Percentiles rank a stretch among this genome's conserved stretches.
phyloP scores from a whole-genome alignment of 2,329 filamentous ascomycete species.

The Hymenoscyphus albidus region DNA sequence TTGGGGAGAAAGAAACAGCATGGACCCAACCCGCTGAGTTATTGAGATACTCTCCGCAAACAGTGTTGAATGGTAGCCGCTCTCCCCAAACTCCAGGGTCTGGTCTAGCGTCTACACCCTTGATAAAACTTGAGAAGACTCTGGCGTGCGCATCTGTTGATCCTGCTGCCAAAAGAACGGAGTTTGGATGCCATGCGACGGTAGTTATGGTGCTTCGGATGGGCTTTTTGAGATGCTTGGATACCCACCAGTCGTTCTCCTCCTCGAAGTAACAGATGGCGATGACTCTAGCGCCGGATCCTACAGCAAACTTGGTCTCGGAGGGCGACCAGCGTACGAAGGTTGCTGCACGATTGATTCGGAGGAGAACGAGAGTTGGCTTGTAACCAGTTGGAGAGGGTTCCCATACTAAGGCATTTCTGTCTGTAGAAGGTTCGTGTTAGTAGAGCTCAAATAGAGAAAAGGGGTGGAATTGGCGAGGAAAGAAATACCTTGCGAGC shows the following conservation, averaged over 20 bases:
- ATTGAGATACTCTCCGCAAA: constrained; percentile 94
- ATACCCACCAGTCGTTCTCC: constrained; percentile 99
- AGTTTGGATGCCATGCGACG: constrained; percentile 96
- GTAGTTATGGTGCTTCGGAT: constrained; percentile 96
- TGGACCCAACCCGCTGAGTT: constrained; percentile 97
- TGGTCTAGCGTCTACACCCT: constrained; percentile 83
- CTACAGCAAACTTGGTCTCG: constrained; percentile 96
- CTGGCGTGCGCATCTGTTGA: constrained; percentile 96
- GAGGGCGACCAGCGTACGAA: constrained; percentile 97
- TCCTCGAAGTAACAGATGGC: constrained; percentile 98
- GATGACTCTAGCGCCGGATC: constrained; percentile 91
- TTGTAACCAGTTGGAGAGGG: constrained; percentile 90
- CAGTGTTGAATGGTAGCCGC: constrained; percentile 93
- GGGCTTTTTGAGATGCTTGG: constrained; percentile 98
- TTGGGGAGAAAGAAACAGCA: constrained; percentile 87
- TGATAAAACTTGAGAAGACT: constrained; percentile 94
- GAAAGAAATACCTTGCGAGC: constrained; percentile 73
- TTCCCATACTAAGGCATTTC: constrained; percentile 98
- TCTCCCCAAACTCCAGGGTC: constrained; percentile 91
- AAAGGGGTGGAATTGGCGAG: not conserved
- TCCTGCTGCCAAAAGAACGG: constrained; percentile 86
- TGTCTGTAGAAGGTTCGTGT: constrained; percentile 54
- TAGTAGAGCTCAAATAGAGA: constrained; percentile 9
- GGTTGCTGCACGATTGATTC: constrained; percentile 94
- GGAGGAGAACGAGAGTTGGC: constrained; percentile 91